Evolutionary conservation across 441 rosid species (phyloP).

Genomic region (Jatropha podagrica): DNA sequence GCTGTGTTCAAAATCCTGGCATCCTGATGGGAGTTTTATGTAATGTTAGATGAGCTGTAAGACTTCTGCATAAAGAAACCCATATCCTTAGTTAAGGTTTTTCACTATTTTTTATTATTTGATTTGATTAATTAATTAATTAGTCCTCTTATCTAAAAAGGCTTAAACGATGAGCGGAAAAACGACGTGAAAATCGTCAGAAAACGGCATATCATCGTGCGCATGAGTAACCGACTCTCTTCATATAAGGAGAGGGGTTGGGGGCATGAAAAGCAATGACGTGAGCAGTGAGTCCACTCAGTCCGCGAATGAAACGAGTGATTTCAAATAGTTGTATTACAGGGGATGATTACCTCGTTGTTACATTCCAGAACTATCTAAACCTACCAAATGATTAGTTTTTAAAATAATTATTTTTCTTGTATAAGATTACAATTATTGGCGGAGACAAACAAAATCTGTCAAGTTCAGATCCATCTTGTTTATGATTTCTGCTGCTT

Average conservation of each 20-base stretch:
- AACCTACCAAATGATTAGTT: slow-evolving; percentile 32
- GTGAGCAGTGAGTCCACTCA: background rate
- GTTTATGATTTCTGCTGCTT: slow-evolving; percentile 18
- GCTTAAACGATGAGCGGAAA: too few species aligned
- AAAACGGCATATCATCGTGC: background rate
- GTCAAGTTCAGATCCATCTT: slow-evolving; percentile 27
- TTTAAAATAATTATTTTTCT: background rate
- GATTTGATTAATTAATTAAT: too few species aligned
- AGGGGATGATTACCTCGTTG: background rate
- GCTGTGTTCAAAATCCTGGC: too few species aligned
- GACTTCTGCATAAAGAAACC: too few species aligned
- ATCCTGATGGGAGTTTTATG: too few species aligned
- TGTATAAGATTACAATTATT: slow-evolving; percentile 22
- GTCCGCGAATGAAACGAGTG: background rate
- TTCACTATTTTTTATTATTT: too few species aligned
- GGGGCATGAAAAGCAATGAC: background rate
- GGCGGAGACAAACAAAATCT: slow-evolving; percentile 23
- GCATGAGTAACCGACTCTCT: slow-evolving; percentile 36
- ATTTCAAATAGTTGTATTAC: background rate
- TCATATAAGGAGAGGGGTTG: background rate
- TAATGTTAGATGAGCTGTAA: too few species aligned
- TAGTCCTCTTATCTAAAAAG: too few species aligned
- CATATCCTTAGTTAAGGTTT: too few species aligned
- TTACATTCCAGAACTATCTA: slow-evolving; percentile 27
- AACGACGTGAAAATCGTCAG: background rate